Evolutionary conservation across 2,329 filamentous ascomycete genomes (phyloP), one percentile per base, ranked within the genome.

Genomic region (Aspergillus sp.): DNA sequence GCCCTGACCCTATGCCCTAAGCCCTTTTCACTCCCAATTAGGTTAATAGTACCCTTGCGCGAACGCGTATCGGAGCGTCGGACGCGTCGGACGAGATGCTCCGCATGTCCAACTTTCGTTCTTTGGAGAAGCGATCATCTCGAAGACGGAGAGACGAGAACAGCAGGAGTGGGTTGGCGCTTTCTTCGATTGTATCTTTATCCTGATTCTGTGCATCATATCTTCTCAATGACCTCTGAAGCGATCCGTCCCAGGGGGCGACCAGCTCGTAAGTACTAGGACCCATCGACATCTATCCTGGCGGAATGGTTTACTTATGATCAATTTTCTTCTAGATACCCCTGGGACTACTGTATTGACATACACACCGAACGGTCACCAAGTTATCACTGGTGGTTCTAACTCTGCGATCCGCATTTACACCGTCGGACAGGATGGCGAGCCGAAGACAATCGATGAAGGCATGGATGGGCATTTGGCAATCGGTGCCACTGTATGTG

Each of bases 381-480:
- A 86, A 57, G 77, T 98, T 45, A 82, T 97, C 53, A 97, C 93
- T 8, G 90, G 90, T 48, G 93, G 93, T 51, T 86, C 88, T 46
- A 95, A 97, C 71, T 94, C 94, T 60, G 89, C 88, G 6, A 90
- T 95, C 59, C 87, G 94, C 39, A 81, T 97, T 39, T 98, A 95
- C 73, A 88, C 85, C 54, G 93, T 90, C 10, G 89, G 88, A 47
- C 93, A 86, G 33, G 87, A 95, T 70, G 90, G 90, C 56, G 93
- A 98, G 65, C 93, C 94, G 7, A 83, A 81, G 46, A 95, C 91
- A 45, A 85, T 98, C 44, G 91, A 97, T 63, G 89, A 96, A 51
- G 89, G 86, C 43, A 86, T 86, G 48, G 91, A 96, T 55, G 85
- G 88, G 52, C 95, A 95, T 61, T 76, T 87, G 13, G 83, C 85